A percentile compares a stretch with the other conserved stretches of the same genome.
These are phyloP conservation scores for Rugosomyces carneus DNA, from an alignment of 1,284 basidiomycete species.

Conservation along the genomic window DNA sequence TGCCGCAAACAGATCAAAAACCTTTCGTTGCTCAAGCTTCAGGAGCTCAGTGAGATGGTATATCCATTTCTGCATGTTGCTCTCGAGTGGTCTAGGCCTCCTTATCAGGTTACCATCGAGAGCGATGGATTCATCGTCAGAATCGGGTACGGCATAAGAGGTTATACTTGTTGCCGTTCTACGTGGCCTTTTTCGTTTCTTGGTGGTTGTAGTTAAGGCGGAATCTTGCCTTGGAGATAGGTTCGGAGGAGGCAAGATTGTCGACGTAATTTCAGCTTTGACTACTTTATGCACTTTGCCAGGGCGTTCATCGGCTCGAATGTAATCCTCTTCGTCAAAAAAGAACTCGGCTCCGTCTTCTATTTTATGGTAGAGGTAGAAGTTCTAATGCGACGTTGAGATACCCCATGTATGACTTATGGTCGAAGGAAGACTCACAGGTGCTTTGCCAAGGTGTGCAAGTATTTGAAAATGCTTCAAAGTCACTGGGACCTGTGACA, in stretches of 20 bases:
- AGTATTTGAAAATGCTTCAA: constrained; percentile 67
- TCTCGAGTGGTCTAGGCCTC: constrained; percentile 39
- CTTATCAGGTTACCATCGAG: constrained; percentile 31
- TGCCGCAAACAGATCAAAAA: constrained; percentile 21
- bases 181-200: constrained; percentile 49
- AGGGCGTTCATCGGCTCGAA: constrained; percentile 26
- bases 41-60: constrained; percentile 50
- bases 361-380: constrained; percentile 51
- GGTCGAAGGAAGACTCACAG: constrained; percentile 36
- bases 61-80: constrained; percentile 61
- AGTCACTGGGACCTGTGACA: constrained; percentile 56
- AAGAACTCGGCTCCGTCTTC: constrained; percentile 61
- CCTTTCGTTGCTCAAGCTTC: constrained; percentile 64
- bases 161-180: constrained; percentile 44
- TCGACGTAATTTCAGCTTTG: constrained; percentile 35
- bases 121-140: constrained; percentile 59
- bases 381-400: constrained; percentile 31
- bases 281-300: constrained; percentile 27
- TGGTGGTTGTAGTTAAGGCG: constrained; percentile 19
- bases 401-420: not conserved
- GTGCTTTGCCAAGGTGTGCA: constrained; percentile 51
- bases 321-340: constrained; percentile 59
- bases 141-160: constrained; percentile 63
- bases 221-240: constrained; percentile 5
- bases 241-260: constrained; percentile 21